A percentile compares a stretch with the other conserved stretches of the same genome.
These are phyloP conservation scores for Candida sanyaensis DNA, from an alignment of 1,139 yeast genomes.

Conservation along the genomic window DNA sequence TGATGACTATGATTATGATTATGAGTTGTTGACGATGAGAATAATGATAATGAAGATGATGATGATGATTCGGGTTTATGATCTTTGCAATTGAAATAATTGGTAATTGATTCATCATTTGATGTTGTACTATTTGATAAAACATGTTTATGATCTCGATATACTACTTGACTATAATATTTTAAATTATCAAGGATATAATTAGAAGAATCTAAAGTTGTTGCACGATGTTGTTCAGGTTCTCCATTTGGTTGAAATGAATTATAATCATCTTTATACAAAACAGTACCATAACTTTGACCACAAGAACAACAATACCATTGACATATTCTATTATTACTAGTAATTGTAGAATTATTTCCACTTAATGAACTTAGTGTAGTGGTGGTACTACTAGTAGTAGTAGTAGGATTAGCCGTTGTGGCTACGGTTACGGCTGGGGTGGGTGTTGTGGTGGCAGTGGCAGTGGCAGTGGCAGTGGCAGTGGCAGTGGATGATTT, in stretches of 20 bases:
- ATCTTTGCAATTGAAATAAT: conserved; percentile 9
- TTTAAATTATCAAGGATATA: conserved; percentile 20
- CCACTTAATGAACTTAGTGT: not conserved
- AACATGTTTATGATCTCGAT: conserved; percentile 18
- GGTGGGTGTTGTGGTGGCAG: not conserved
- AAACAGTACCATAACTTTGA: conserved; percentile 48
- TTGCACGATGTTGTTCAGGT: conserved; percentile 2
- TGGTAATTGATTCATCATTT: not conserved
- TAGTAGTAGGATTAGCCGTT: no score
- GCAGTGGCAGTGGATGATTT: not conserved
- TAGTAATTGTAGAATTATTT: not conserved
- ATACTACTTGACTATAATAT: conserved; percentile 32
- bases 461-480: no score
- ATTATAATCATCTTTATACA: conserved; percentile 22
- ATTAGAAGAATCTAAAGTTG: conserved; percentile 5
- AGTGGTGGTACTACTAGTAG: no score
- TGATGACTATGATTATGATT: not conserved
- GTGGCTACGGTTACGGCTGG: not conserved
- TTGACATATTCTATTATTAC: conserved; percentile 42
- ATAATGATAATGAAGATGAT: not conserved
- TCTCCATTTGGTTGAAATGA: conserved; percentile 2
- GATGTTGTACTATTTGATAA: not conserved
- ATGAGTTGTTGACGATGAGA: not conserved
- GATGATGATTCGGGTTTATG: not conserved
- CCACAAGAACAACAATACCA: conserved; percentile 59